Conservation (phyloP, 2,329 filamentous ascomycete genomes). For the Colletotrichum zoysiae region DNA sequence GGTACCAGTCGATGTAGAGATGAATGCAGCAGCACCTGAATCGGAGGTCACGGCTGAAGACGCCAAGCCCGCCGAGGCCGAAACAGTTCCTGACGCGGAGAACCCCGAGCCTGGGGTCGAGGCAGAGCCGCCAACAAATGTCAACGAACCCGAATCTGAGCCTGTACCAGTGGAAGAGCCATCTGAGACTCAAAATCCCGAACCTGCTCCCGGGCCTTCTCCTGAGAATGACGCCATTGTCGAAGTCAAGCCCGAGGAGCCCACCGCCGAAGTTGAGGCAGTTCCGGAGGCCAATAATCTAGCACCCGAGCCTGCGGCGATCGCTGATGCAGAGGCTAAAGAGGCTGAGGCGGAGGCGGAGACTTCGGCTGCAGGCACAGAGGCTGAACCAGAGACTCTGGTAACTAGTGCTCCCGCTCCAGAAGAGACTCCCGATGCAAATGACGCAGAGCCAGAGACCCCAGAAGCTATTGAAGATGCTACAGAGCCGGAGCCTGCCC, state of each 20-base stretch:
- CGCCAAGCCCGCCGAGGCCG: not conserved
- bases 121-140: not conserved
- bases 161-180: not conserved
- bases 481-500: not conserved
- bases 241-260: not conserved
- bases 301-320: not conserved
- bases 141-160: not conserved
- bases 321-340: not conserved
- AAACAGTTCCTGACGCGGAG: not conserved
- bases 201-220: not conserved
- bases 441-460: not conserved
- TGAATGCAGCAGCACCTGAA: not conserved
- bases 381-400: not conserved
- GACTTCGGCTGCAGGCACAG: conserved; percentile 3
- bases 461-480: not conserved
- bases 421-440: not conserved
- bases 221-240: not conserved
- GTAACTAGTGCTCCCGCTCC: not conserved
- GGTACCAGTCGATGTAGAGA: not conserved
- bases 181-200: not conserved
- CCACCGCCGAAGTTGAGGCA: not conserved
- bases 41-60: conserved; percentile 6
- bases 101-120: not conserved
- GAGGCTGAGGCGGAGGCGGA: not conserved
- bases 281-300: not conserved